phyloP scores from a whole-genome alignment of 2,329 filamentous ascomycete genomes.

The Akanthomyces muscarius region DNA sequence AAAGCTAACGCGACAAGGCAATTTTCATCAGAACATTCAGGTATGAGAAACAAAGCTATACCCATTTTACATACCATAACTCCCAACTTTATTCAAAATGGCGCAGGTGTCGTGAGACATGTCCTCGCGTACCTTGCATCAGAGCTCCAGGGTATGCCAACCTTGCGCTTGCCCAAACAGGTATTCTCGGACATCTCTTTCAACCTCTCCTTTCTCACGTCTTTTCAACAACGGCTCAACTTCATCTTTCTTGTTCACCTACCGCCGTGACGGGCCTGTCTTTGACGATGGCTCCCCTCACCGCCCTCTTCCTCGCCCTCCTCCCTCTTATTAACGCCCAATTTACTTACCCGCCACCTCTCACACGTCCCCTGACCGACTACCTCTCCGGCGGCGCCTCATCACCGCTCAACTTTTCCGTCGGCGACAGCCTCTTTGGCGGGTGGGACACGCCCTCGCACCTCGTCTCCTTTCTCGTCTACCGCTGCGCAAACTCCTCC shows the following conservation, averaged over 20 bases:
- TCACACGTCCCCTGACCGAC: not conserved
- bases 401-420: slow-evolving; percentile 9
- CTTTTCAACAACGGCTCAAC: not conserved
- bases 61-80: no score
- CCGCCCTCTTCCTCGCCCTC: not conserved
- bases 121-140: no score
- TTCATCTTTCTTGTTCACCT: not conserved
- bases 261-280: not conserved
- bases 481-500: not conserved
- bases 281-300: not conserved
- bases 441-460: slow-evolving; percentile 1
- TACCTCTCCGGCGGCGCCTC: not conserved
- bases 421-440: slow-evolving; percentile 8
- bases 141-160: no score
- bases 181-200: no score
- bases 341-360: slow-evolving; percentile 4
- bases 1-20: no score
- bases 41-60: no score
- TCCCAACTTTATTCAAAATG: no score
- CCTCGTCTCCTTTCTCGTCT: slow-evolving; percentile 4
- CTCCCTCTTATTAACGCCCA: not conserved
- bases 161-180: no score
- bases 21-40: no score
- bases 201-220: not conserved
- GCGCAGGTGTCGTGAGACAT: no score